phyloP scores from a whole-genome alignment of 768 basidiomycete species.

The Agrocybe chaxingu region DNA sequence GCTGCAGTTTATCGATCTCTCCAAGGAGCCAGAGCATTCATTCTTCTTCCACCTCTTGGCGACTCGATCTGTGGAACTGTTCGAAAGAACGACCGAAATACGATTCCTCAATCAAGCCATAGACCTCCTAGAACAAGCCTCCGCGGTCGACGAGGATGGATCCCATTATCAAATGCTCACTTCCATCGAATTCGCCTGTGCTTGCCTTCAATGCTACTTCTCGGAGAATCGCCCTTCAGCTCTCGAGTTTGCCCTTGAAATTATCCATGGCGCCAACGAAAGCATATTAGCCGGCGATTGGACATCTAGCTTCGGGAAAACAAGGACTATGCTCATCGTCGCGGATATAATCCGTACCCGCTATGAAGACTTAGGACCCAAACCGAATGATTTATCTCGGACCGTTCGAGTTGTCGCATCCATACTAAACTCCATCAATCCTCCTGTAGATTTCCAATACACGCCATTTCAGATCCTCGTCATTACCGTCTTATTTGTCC shows the following conservation, averaged over 20 bases:
- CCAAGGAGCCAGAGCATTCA: too few species aligned
- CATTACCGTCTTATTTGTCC: neutral
- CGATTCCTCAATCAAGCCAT: too few species aligned
- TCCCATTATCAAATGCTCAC: too few species aligned
- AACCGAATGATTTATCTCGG: neutral
- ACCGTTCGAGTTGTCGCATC: neutral
- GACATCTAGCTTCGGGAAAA: slow-evolving; percentile 3
- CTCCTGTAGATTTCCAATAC: neutral
- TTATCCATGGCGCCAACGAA: neutral
- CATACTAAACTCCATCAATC: neutral
- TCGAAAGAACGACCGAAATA: too few species aligned
- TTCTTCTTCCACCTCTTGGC: too few species aligned
- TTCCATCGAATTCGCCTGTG: neutral
- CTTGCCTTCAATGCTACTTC: slow-evolving; percentile 6
- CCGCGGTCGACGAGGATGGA: too few species aligned
- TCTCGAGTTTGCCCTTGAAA: slow-evolving; percentile 3
- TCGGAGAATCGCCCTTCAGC: neutral
- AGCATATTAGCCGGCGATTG: neutral
- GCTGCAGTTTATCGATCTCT: too few species aligned
- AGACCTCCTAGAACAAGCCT: too few species aligned
- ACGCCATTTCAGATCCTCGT: slow-evolving; percentile 4
- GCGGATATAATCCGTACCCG: slow-evolving; percentile 2
- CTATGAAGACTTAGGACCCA: neutral
- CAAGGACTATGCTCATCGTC: slow-evolving; percentile 6
- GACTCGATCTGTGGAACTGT: too few species aligned